Evolutionary conservation across 495 filamentous ascomycete species (phyloP), one percentile per base, ranked within the genome.

Genomic region (Parmelia sp.): DNA sequence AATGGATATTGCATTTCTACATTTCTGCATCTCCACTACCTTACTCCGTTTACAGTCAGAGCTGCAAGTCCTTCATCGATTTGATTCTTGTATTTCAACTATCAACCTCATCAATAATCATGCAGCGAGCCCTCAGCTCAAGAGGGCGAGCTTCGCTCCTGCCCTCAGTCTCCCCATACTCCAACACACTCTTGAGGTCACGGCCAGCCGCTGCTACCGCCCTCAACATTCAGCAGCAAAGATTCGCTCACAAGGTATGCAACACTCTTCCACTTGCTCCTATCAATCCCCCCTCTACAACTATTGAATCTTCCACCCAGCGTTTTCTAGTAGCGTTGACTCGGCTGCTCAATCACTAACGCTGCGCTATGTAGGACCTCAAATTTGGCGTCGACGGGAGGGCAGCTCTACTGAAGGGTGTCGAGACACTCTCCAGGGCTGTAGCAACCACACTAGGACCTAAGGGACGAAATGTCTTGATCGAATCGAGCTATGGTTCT

Each of bases 341-440:
- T 15, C 25, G 17, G 49, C 49, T 53, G 8, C 12, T 27, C 25
- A 53, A 21, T 19, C 6, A 31, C 49, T 53, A 53, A 53, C 12
- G 17, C 44, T 60, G 44, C 29, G 27, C 27, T 53, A 25, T 45
- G 23, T 58, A 97, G 93, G 94, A 98, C 74, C 83, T 98, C 72
- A 97, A 96, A 82, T 98, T 98, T 72, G 95, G 94, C 71, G 94
- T 97, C 67, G 95, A 98, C 72, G 94, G 83, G 72, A 87, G 94
- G 70, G 90, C 91, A 72, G 76, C 90, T 69, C 86, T 98, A 61
- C 87, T 98, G 70, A 85, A 87, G 72, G 94, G 94, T 84, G 92
- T 97, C 62, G 94, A 98, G 75, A 96, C 95, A 65, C 86, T 98
- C 53, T 92, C 95, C 69, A 95, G 88, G 80, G 94, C 94, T 63